phyloP scores from a whole-genome alignment of 108 stramenopile genomes.

The Cyclotella baltica region DNA sequence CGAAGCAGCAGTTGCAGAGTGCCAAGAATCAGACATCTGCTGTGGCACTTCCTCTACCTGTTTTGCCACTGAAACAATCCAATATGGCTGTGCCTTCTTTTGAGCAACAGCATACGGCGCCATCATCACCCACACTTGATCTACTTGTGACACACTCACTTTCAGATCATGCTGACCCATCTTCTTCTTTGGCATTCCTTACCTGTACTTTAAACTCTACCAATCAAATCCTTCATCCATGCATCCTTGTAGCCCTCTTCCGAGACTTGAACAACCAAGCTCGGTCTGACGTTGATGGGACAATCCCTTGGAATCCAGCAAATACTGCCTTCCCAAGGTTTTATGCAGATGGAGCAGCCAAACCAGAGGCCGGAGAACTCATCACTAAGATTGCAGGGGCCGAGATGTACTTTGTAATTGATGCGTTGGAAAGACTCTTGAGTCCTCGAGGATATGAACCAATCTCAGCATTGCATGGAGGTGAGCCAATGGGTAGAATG shows the following conservation, averaged over 20 bases:
- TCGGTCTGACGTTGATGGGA: slow-evolving; percentile 36
- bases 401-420: slow-evolving; percentile 62
- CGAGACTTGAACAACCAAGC: slow-evolving; percentile 27
- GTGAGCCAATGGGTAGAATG: slow-evolving; percentile 49
- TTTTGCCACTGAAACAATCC: neutral
- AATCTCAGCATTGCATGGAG: slow-evolving; percentile 57
- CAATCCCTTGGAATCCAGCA: slow-evolving; percentile 51
- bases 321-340: slow-evolving; percentile 50
- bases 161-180: slow-evolving; percentile 53
- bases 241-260: slow-evolving; percentile 56
- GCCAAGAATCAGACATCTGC: slow-evolving; percentile 58
- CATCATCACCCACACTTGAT: slow-evolving; percentile 38
- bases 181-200: slow-evolving; percentile 51
- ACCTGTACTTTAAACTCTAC: slow-evolving; percentile 58
- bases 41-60: slow-evolving; percentile 19
- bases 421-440: slow-evolving; percentile 46
- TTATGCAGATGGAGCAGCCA: slow-evolving; percentile 60
- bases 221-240: slow-evolving; percentile 61
- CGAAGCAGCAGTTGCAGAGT: slow-evolving; percentile 63
- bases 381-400: slow-evolving; percentile 60
- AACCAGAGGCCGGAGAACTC: slow-evolving; percentile 44
- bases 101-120: slow-evolving; percentile 10
- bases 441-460: slow-evolving; percentile 56
- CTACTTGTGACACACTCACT: slow-evolving; percentile 48
- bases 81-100: neutral